These are phyloP conservation scores for Phytophthora vignae DNA, from an alignment of 352 stramenopile genomes.

Conservation along the genomic window DNA sequence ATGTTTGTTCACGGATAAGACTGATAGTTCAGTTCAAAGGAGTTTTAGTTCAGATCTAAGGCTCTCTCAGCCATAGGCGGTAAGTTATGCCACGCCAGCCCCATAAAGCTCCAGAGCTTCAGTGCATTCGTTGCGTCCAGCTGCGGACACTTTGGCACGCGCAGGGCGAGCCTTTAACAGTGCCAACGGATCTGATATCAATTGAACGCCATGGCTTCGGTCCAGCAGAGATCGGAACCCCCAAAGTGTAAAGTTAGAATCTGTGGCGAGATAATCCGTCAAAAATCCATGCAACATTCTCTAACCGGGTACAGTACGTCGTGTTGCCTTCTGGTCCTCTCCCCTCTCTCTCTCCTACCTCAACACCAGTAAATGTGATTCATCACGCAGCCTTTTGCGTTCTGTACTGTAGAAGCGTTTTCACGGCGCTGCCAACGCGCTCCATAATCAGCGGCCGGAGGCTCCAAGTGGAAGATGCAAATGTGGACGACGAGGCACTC, in stretches of 20 bases:
- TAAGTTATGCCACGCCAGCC: neutral
- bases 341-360: constrained; percentile 6
- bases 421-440: neutral
- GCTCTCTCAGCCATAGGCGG: too few species aligned
- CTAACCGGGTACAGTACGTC: neutral
- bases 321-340: neutral
- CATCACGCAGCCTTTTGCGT: neutral
- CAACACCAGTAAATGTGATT: constrained; percentile 9
- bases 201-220: neutral
- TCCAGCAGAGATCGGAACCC: constrained; percentile 1
- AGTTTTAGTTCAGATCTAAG: too few species aligned
- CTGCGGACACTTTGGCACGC: constrained; percentile 34
- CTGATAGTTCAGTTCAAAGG: too few species aligned
- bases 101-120: neutral
- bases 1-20: too few species aligned
- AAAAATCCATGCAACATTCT: neutral
- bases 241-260: neutral
- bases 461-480: constrained; percentile 22
- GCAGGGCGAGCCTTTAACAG: constrained; percentile 16
- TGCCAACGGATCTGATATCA: constrained; percentile 5
- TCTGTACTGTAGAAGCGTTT: constrained; percentile 29
- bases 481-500: constrained; percentile 5
- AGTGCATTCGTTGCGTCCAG: constrained; percentile 18
- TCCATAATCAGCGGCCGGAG: constrained; percentile 24
- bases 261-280: neutral